phyloP scores from a whole-genome alignment of 495 filamentous ascomycete species.

The Neurospora discreta region DNA sequence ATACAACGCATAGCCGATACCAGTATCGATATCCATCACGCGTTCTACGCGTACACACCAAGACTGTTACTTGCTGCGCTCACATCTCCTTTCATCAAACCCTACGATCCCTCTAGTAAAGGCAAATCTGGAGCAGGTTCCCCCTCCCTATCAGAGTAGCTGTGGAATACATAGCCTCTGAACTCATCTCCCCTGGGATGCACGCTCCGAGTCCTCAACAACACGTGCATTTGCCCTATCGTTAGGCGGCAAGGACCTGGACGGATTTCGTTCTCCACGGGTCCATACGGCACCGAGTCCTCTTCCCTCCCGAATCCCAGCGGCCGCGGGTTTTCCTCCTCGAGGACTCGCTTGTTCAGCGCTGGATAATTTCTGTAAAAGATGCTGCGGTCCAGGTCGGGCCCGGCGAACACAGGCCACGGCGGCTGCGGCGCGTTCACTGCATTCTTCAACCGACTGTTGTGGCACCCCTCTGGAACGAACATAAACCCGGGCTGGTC shows the following conservation, averaged over 20 bases:
- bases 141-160: too few relatives aligned
- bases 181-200: too few relatives aligned
- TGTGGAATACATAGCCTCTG: too few relatives aligned
- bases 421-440: not conserved
- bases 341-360: not conserved
- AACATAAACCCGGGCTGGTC: not conserved
- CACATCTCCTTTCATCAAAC: not conserved
- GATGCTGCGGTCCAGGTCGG: not conserved
- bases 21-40: not conserved
- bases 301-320: not conserved
- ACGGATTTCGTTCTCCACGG: not conserved
- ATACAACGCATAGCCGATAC: not conserved
- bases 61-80: not conserved
- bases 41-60: not conserved
- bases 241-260: not conserved
- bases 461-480: too few relatives aligned
- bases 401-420: not conserved
- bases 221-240: not conserved
- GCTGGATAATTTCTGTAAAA: not conserved
- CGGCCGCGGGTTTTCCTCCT: not conserved
- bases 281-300: too few relatives aligned
- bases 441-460: not conserved
- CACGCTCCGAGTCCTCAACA: too few relatives aligned
- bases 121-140: not conserved
- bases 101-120: not conserved